Percentiles rank a stretch among this genome's conserved stretches.
phyloP scores from a whole-genome alignment of 805 yeast species.

The Lipomyces japonicus region DNA sequence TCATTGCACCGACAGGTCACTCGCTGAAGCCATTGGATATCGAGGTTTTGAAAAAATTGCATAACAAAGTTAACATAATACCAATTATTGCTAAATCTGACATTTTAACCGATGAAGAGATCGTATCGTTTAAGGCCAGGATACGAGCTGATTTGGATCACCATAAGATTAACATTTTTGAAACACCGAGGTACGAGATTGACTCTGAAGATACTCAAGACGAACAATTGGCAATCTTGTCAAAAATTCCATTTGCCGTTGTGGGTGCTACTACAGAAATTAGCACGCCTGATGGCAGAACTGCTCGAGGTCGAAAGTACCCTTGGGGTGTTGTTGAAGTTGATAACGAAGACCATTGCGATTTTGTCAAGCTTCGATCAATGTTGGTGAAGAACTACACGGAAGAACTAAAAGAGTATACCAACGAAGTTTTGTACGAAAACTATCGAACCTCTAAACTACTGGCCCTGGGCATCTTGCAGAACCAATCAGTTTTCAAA shows the following conservation, averaged over 20 bases:
- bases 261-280: conserved; percentile 84
- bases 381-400: conserved; percentile 82
- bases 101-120: conserved; percentile 84
- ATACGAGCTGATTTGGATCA: conserved; percentile 67
- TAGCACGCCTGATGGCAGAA: conserved; percentile 64
- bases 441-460: conserved; percentile 83
- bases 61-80: conserved; percentile 85
- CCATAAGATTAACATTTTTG: conserved; percentile 71
- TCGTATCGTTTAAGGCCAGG: conserved; percentile 66
- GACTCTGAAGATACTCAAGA: conserved; percentile 79
- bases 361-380: conserved; percentile 83
- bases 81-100: conserved; percentile 96
- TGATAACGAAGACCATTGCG: conserved; percentile 90
- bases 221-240: conserved; percentile 62
- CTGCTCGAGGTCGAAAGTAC: conserved; percentile 84
- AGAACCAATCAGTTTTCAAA: conserved; percentile 87
- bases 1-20: conserved; percentile 97
- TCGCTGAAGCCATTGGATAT: conserved; percentile 84
- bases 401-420: conserved; percentile 89
- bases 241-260: conserved; percentile 84
- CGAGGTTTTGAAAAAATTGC: conserved; percentile 79
- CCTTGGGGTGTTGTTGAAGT: conserved; percentile 98
- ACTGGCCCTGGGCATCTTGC: conserved; percentile 76
- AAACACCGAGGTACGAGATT: conserved; percentile 70
- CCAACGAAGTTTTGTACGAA: conserved; percentile 75